A percentile compares a stretch with the other conserved stretches of the same genome.
These are phyloP conservation scores for Solanum chilense DNA, from an alignment of 257 asterid species.

Conservation along the genomic window DNA sequence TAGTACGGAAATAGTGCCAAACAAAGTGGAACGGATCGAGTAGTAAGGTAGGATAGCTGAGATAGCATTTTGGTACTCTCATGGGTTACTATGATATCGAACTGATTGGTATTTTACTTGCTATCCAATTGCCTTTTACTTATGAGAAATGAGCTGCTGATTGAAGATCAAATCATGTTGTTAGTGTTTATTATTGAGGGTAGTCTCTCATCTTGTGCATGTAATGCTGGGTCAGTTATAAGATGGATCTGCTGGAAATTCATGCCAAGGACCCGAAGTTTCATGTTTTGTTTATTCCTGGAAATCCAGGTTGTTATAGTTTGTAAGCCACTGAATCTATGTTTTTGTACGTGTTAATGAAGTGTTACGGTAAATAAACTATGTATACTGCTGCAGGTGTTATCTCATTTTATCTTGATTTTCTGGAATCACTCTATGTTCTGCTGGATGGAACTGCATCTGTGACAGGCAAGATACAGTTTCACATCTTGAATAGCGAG, in stretches of 20 bases:
- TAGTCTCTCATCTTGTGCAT: background rate
- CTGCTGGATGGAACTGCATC: constrained; percentile 67
- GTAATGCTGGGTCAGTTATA: constrained; percentile 30
- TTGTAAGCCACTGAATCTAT: background rate
- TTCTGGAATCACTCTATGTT: constrained; percentile 63
- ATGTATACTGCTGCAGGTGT: constrained; percentile 44
- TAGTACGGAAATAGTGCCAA: background rate
- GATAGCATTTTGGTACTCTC: background rate
- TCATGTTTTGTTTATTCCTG: constrained; percentile 75
- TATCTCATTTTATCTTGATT: constrained; percentile 60
- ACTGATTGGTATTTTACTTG: background rate
- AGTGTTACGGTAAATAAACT: background rate
- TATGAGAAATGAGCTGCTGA: background rate
- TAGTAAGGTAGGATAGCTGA: background rate
- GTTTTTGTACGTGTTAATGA: background rate
- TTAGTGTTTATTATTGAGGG: background rate
- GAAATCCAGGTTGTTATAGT: constrained; percentile 70
- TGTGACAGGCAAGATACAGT: constrained; percentile 52
- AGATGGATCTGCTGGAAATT: constrained; percentile 69
- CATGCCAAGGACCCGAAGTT: constrained; percentile 42
- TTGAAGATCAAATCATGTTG: background rate
- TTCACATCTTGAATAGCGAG: background rate
- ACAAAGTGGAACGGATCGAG: background rate
- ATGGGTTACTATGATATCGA: background rate
- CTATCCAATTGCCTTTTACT: background rate